Percentiles rank a stretch among this genome's conserved stretches.
Evolutionary conservation across 2,329 filamentous ascomycete species (phyloP).

Genomic region (Simplicillium sp.): DNA sequence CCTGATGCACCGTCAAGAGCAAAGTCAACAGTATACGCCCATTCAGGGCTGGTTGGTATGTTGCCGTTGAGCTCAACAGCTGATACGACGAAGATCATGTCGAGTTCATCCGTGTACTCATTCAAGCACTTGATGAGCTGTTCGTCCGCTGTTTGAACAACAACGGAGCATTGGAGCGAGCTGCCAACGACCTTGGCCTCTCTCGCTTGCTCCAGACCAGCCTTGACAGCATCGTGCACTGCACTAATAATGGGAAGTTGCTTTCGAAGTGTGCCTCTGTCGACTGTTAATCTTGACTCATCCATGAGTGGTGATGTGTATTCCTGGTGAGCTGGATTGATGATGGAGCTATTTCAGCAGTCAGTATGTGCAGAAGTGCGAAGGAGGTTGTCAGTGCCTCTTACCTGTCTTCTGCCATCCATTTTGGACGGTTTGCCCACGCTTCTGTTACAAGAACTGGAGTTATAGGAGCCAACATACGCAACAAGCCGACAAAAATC

Average conservation of each 20-base stretch:
- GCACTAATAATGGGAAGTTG: constrained; percentile 39
- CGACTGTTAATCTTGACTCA: constrained; percentile 24
- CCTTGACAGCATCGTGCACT: constrained; percentile 60
- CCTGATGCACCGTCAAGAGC: constrained; percentile 27
- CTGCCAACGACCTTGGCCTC: constrained; percentile 65
- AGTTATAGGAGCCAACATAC: constrained; percentile 72
- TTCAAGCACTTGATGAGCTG: constrained; percentile 23
- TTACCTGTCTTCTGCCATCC: constrained; percentile 43
- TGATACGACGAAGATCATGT: constrained; percentile 61
- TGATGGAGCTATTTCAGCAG: constrained; percentile 15
- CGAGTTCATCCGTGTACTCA: constrained; percentile 41
- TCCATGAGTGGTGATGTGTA: constrained; percentile 35
- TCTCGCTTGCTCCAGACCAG: constrained; percentile 64
- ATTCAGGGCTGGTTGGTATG: constrained; percentile 19
- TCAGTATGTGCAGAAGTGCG: constrained; percentile 7
- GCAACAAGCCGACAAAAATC: constrained; percentile 63
- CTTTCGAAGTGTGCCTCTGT: constrained; percentile 28
- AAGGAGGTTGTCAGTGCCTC: constrained; percentile 11
- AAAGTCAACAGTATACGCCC: constrained; percentile 33
- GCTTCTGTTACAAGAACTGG: constrained; percentile 82
- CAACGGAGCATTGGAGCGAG: constrained; percentile 68
- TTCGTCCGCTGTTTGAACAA: constrained; percentile 36
- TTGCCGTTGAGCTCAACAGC: constrained; percentile 40
- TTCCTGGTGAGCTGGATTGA: constrained; percentile 34
- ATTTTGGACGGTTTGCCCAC: constrained; percentile 66